Evolutionary conservation across 495 filamentous ascomycete genomes (phyloP).

Genomic region (Aspergillus haitiensis): DNA sequence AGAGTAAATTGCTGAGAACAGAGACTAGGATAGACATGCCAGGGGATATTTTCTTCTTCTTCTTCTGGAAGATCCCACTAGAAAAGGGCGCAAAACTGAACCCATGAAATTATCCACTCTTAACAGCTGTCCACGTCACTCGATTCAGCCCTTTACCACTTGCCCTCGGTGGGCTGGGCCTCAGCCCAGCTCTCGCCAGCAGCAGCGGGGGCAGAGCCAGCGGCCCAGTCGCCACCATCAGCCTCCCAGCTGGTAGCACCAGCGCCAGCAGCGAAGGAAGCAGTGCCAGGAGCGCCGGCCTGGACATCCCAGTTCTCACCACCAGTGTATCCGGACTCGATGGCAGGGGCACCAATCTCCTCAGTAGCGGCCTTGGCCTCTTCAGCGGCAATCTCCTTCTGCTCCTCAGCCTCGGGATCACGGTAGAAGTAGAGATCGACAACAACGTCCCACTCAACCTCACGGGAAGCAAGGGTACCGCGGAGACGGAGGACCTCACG

Average conservation of each 20-base stretch:
- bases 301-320: slow-evolving; percentile 58
- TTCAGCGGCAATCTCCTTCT: slow-evolving; percentile 75
- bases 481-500: slow-evolving; percentile 99
- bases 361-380: slow-evolving; percentile 71
- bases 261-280: slow-evolving; percentile 61
- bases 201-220: slow-evolving; percentile 55
- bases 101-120: slow-evolving; percentile 26
- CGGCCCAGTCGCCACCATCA: slow-evolving; percentile 71
- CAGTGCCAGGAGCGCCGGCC: slow-evolving; percentile 58
- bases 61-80: slow-evolving; percentile 4
- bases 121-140: slow-evolving; percentile 37
- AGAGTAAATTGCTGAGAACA: slow-evolving; percentile 31
- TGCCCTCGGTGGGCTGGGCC: slow-evolving; percentile 52
- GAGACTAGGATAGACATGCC: slow-evolving; percentile 52
- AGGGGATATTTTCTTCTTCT: slow-evolving; percentile 36
- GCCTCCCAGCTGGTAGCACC: slow-evolving; percentile 76
- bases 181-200: slow-evolving; percentile 70
- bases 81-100: slow-evolving; percentile 24
- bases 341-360: slow-evolving; percentile 75
- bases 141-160: slow-evolving; percentile 61
- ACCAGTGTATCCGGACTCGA: slow-evolving; percentile 77
- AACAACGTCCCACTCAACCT: slow-evolving; percentile 97
- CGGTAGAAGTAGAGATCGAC: slow-evolving; percentile 99
- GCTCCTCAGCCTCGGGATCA: slow-evolving; percentile 97
- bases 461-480: slow-evolving; percentile 89